Evolutionary conservation across 1,284 basidiomycete species (phyloP).

Genomic region (Neolentinus lepideus): DNA sequence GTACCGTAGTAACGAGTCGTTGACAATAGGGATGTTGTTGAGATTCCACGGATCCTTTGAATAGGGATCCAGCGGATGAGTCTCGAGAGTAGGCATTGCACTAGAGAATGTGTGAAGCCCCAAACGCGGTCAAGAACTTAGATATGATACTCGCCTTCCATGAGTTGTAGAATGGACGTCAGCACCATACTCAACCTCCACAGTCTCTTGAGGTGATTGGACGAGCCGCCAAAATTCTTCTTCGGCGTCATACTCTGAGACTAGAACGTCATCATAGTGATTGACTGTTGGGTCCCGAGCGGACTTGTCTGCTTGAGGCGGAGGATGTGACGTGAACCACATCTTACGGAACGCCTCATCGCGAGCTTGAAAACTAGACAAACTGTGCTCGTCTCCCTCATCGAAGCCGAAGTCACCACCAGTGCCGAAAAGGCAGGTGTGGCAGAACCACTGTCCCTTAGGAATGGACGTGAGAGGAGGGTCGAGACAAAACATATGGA

Average conservation of each 20-base stretch:
- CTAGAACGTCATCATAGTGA: constrained; percentile 55
- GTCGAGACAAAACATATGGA: constrained; percentile 94
- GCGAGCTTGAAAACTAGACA: constrained; percentile 88
- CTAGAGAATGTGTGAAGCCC: constrained; percentile 31
- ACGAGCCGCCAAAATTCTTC: constrained; percentile 97
- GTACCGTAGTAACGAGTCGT: constrained; percentile 83
- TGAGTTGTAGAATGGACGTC: constrained; percentile 98
- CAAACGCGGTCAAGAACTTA: background rate
- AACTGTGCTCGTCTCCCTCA: constrained; percentile 93
- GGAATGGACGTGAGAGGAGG: constrained; percentile 84
- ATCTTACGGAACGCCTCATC: constrained; percentile 83
- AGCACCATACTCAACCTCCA: constrained; percentile 98
- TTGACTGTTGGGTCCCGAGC: constrained; percentile 43
- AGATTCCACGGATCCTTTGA: constrained; percentile 96
- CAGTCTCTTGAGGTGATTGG: constrained; percentile 82
- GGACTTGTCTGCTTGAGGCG: constrained; percentile 22
- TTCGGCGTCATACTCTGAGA: constrained; percentile 90
- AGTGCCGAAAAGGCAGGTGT: constrained; percentile 85
- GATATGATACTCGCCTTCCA: constrained; percentile 62
- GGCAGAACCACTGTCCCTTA: constrained; percentile 95
- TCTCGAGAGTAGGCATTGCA: constrained; percentile 92
- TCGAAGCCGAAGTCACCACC: constrained; percentile 99
- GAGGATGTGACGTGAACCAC: constrained; percentile 84
- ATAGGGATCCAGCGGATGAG: constrained; percentile 82
- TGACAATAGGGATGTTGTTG: constrained; percentile 92